These are phyloP conservation scores for Rutstroemia sp. DNA, from an alignment of 2,329 filamentous ascomycete species.

Conservation along the genomic window DNA sequence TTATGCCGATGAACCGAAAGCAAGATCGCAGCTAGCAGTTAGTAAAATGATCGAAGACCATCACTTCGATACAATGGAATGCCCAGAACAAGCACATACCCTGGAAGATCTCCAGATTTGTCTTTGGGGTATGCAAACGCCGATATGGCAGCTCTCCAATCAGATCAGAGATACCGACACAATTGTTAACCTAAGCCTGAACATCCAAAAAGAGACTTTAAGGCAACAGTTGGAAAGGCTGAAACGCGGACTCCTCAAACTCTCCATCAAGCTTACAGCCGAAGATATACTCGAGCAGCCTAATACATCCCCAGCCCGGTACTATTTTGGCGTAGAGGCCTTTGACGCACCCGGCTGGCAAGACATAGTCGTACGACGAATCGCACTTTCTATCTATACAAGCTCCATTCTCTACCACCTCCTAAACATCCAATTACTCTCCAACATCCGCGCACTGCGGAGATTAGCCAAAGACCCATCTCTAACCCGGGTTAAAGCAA, in stretches of 20 bases:
- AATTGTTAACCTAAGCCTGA: slow-evolving; percentile 2
- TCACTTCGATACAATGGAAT: not conserved
- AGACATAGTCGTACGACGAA: slow-evolving; percentile 16
- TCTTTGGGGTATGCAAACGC: slow-evolving; percentile 19
- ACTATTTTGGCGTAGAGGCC: slow-evolving; percentile 24
- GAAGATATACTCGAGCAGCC: slow-evolving; percentile 12
- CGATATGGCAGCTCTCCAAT: slow-evolving; percentile 15
- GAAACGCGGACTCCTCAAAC: slow-evolving; percentile 14
- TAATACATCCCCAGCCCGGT: slow-evolving; percentile 9
- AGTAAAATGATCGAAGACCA: slow-evolving; percentile 13
- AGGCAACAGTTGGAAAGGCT: slow-evolving; percentile 15
- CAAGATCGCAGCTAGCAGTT: slow-evolving; percentile 22
- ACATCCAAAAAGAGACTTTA: slow-evolving; percentile 15
- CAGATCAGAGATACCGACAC: not conserved
- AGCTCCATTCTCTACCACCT: slow-evolving; percentile 33
- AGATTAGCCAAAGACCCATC: slow-evolving; percentile 22
- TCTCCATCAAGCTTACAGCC: slow-evolving; percentile 9
- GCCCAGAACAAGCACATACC: slow-evolving; percentile 4
- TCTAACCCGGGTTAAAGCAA: not conserved
- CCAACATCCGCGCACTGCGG: slow-evolving; percentile 30
- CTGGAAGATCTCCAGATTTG: slow-evolving; percentile 24
- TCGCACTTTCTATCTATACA: slow-evolving; percentile 29
- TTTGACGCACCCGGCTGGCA: slow-evolving; percentile 14
- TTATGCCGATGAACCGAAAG: slow-evolving; percentile 28
- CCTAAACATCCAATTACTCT: slow-evolving; percentile 31